Conservation (phyloP, 768 basidiomycete genomes). For the Auricularia sp. region DNA sequence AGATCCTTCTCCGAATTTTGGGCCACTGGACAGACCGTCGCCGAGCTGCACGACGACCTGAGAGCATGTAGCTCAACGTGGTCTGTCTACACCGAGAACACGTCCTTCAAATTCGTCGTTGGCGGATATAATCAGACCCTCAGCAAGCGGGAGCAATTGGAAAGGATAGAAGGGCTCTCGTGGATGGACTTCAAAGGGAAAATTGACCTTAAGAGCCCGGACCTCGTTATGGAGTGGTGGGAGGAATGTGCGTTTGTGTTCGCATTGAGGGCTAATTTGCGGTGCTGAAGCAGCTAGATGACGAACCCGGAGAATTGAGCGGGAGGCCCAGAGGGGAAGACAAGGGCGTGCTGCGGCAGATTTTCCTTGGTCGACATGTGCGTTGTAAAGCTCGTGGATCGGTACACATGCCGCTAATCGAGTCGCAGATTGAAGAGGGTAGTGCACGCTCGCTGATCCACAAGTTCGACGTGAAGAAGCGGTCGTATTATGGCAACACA, state of each 20-base stretch:
- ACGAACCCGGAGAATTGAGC: conserved; percentile 29
- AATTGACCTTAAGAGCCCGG: conserved; percentile 72
- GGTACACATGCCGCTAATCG: conserved; percentile 6
- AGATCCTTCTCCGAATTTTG: conserved; percentile 77
- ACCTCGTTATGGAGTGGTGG: conserved; percentile 61
- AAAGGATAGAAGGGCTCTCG: conserved; percentile 66
- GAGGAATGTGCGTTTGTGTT: conserved; percentile 66
- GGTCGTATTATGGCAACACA: conserved; percentile 87
- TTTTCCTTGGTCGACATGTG: conserved; percentile 85
- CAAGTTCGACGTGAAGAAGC: conserved; percentile 80
- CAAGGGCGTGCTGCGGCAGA: conserved; percentile 57
- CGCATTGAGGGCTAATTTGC: background rate
- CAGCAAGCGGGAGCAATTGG: conserved; percentile 50
- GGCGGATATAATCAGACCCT: conserved; percentile 68
- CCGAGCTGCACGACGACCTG: conserved; percentile 53
- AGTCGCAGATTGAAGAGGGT: conserved; percentile 45
- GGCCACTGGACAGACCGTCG: conserved; percentile 58
- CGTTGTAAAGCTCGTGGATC: conserved; percentile 19
- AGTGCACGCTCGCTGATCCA: conserved; percentile 56
- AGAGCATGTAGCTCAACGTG: conserved; percentile 36
- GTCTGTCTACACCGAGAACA: conserved; percentile 47
- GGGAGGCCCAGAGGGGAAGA: conserved; percentile 29
- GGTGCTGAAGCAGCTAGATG: conserved; percentile 28
- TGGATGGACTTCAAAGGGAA: conserved; percentile 78
- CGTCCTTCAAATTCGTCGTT: conserved; percentile 74